phyloP scores from a whole-genome alignment of 2,329 filamentous ascomycete genomes.

The Aspergillus fijiensis region DNA sequence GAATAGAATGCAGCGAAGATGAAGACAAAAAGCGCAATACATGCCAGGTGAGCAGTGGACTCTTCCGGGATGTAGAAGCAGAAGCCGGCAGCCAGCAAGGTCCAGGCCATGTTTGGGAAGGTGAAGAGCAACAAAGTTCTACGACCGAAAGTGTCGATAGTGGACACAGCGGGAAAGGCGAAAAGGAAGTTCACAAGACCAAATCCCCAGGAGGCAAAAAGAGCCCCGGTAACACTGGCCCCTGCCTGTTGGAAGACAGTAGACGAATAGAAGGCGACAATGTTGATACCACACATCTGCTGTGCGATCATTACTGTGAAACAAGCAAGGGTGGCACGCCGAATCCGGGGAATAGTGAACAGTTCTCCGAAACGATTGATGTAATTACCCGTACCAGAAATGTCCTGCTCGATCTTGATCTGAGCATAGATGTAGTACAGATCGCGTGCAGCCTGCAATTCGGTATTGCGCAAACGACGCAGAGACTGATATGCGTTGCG shows the following conservation, averaged over 20 bases:
- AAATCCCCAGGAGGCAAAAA: constrained; percentile 65
- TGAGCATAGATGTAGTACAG: constrained; percentile 61
- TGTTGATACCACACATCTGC: constrained; percentile 71
- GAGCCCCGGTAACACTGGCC: constrained; percentile 54
- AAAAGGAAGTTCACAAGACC: constrained; percentile 66
- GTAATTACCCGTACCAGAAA: constrained; percentile 54
- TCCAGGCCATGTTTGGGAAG: constrained; percentile 68
- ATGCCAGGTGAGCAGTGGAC: constrained; percentile 49
- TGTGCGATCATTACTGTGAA: constrained; percentile 78
- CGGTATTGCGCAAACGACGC: constrained; percentile 56
- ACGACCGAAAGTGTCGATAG: constrained; percentile 67
- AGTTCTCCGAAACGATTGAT: constrained; percentile 58
- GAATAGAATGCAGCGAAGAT: constrained; percentile 66
- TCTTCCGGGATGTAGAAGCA: constrained; percentile 53
- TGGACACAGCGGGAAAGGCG: constrained; percentile 64
- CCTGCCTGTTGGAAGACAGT: constrained; percentile 58
- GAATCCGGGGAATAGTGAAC: constrained; percentile 50
- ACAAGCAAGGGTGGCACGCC: constrained; percentile 69
- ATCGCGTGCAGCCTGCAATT: constrained; percentile 62
- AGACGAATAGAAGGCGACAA: constrained; percentile 73
- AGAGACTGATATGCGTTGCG: constrained; percentile 61
- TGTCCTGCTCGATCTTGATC: constrained; percentile 47
- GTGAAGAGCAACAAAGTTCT: constrained; percentile 63
- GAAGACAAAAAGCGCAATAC: constrained; percentile 63
- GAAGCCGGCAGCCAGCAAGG: constrained; percentile 62